Evolutionary conservation across 2,329 filamentous ascomycete species (phyloP), one percentile per base, ranked within the genome.

Genomic region (Leptographium galeiforme): DNA sequence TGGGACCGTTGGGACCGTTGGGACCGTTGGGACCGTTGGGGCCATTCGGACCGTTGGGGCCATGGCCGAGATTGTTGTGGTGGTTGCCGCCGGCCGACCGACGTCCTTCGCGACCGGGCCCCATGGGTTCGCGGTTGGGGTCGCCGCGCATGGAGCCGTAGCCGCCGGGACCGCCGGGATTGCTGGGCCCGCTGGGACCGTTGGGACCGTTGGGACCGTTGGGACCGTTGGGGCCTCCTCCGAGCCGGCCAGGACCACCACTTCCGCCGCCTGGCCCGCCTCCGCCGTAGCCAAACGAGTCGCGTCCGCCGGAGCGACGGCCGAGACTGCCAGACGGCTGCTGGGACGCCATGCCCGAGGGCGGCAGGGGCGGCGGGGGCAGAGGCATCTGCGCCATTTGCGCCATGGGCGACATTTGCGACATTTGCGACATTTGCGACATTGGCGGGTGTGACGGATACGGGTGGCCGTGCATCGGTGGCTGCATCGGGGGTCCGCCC

Each of bases 401-500:
- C 25, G 25, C 2, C 25, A 25, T 25, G 25, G 25, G 25, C 25
- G 25, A 25, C 25, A 25, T 25, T 25, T 25, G 25, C 25, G 25
- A 25, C 25, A 25, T 25, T 25, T 25, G 25, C 3, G 25, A 25
- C 25, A 25, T 25, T 25, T 25, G 25, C 25, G 25, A 25, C 25
- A 25, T 25, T 25, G 12, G 50, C 32, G 19, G 32, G 16, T 44
- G 25, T 40, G 51, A 11, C 14, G 12, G 38, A 7, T 40, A 13
- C 14, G 38, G 12, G 2, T 40, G 38, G 12, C 13, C 10, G 61
- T 64, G 18, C 66, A 69, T 48, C 68, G 68, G 49, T 72, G 63
- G 14, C 77, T 73, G 34, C 73, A 68, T 50, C 72, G 63, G 16
- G 76, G 73, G 33, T 73, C 19, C 12, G 41, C 19, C 19, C 11